These are phyloP conservation scores for Pyrenophora graminea DNA, from an alignment of 2,329 filamentous ascomycete genomes.

Conservation along the genomic window DNA sequence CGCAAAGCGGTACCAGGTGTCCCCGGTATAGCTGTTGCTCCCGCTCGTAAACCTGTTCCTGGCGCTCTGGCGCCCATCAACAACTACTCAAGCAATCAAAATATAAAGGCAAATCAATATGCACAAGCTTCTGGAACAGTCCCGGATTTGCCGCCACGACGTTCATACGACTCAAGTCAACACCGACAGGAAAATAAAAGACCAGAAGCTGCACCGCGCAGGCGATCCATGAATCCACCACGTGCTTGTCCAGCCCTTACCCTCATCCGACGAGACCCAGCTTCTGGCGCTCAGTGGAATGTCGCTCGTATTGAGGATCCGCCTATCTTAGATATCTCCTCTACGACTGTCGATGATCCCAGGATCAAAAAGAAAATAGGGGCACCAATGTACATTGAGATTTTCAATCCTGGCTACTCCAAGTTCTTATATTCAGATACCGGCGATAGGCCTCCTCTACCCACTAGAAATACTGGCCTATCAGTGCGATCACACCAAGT, in stretches of 20 bases:
- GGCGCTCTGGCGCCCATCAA: slow-evolving; percentile 32
- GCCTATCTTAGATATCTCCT: slow-evolving; percentile 50
- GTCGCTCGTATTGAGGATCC: slow-evolving; percentile 55
- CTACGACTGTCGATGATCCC: slow-evolving; percentile 43
- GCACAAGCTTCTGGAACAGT: slow-evolving; percentile 18
- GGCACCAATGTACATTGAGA: slow-evolving; percentile 57
- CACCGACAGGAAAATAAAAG: slow-evolving; percentile 27
- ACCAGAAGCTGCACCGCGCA: slow-evolving; percentile 26
- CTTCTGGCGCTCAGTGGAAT: slow-evolving; percentile 56
- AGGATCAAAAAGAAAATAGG: slow-evolving; percentile 44
- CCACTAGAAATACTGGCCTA: slow-evolving; percentile 21
- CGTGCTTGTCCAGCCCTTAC: slow-evolving; percentile 44
- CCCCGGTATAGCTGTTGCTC: slow-evolving; percentile 12
- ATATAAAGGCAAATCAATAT: slow-evolving; percentile 28
- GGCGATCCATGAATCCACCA: slow-evolving; percentile 23
- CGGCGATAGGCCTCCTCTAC: slow-evolving; percentile 18
- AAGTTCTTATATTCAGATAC: slow-evolving; percentile 54
- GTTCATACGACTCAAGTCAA: slow-evolving; percentile 30
- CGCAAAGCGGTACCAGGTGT: slow-evolving; percentile 36
- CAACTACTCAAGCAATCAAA: slow-evolving; percentile 35
- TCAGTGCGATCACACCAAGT: slow-evolving; percentile 17
- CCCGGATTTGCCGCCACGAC: slow-evolving; percentile 27
- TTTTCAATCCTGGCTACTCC: slow-evolving; percentile 63
- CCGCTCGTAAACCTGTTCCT: slow-evolving; percentile 35
- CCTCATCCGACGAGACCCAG: slow-evolving; percentile 57